Evolutionary conservation across 768 basidiomycete genomes (phyloP), one percentile per base, ranked within the genome.

Genomic region (Termitomyces eurrhizus): DNA sequence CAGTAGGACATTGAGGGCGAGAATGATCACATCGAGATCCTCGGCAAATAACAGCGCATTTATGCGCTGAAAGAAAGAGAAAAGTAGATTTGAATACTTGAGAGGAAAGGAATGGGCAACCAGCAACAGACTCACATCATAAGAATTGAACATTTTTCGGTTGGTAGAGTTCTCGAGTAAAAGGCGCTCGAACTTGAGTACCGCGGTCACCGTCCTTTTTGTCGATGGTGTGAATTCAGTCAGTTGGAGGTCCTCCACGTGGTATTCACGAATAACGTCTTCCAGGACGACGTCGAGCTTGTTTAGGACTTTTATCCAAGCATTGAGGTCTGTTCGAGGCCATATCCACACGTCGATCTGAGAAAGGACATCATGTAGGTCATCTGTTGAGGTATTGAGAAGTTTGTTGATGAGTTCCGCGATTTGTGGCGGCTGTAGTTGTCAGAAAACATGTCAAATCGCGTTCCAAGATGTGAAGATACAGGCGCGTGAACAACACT

Each of bases 91-190:
- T 46, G 58, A 58, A 52, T 62, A 46, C 5, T 39, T 18, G 21
- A 6, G 24, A 37, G 59, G 64, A 56, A 51, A 57, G n/a, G 61
- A 63, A 29, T 45, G 24, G 24, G 21, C 45, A 46, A 64, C 49
- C 57, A 56, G 51, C 13, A 5, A 45, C 9, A n/a, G n/a, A 78
- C 94, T 75, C 75, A 98, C 96, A 72, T 99, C 97, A 74, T 97
- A 99, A 4, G 94, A 96, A 62, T 85, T 88, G 75, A 89, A 99
- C 60, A 95, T 91, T 78, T 98, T 98, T 69, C 97, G 81, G 72
- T 96, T 98, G 44, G 97, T 99, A 51, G 95, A 96, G 73, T 98
- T 97, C 77, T 98, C 97, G 68, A 99, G 79, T 55, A 99, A 77
- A 42, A 98, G 75, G 63, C 92, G 83, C 77, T 94, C 87, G 65